Base-by-base conservation (phyloP, 139 green algal genomes). In the Chlorella vulgaris region DNA sequence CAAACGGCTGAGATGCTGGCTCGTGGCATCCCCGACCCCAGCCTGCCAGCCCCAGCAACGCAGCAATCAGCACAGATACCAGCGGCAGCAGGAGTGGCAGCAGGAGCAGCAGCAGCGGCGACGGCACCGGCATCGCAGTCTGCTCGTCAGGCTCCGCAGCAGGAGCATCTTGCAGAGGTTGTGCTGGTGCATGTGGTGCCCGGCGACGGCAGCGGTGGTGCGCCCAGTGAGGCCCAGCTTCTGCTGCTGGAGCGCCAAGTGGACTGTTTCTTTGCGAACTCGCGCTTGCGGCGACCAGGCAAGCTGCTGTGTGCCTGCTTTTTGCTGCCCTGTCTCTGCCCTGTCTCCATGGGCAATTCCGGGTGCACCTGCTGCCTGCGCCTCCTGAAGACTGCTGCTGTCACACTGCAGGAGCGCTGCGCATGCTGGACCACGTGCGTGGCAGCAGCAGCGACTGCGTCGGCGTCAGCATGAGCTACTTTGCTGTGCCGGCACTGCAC, bases 81-180 rank as follows among this genome's bases (percentile, higher is more conserved):
- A 53, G 62, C 60, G 35, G 31, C 43, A 65, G 47, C 47, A 24
- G 70, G 21, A 21, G 33, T 29, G 24, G 70, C 31, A 33, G 47
- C 70, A 29, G 67, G 15, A 61, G 19, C 36, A 24, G 63, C 63
- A 21, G 33, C 33, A 19, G n/a, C 31, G 21, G 36, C 35, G 18
- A n/a, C 18, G 15, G 55, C 47, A 58, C 15, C 47, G 15, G 47
- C 13, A 15, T 15, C 47, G 47, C 15, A 10, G 47, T 15, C 55
- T 15, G 55, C 28, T n/a, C 75, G 75, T 42, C 76, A 82, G 38
- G 51, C 35, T 2, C 36, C 62, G 5, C 33, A 6, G 7, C 51
- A 29, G 40, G 62, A 82, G 33, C 76, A 82, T 33, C 15, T 82
- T 31, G 76, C 76, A 19, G 76, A 82, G 19, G 76, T 82, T 22